These are phyloP conservation scores for Penicillium hesseltinei DNA, from an alignment of 2,329 filamentous ascomycete species.

Conservation along the genomic window DNA sequence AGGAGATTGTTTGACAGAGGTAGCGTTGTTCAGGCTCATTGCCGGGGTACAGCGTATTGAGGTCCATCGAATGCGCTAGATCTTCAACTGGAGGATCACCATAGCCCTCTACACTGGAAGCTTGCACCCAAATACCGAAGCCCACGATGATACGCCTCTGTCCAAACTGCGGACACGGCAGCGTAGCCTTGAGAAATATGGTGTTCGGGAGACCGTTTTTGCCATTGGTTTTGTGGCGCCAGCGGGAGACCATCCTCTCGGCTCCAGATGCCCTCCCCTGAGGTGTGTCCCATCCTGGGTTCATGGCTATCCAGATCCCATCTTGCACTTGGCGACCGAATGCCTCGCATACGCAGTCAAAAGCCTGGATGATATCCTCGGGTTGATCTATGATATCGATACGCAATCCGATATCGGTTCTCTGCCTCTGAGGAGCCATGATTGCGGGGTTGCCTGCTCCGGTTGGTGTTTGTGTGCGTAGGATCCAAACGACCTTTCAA, in stretches of 20 bases:
- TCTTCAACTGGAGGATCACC: conserved; percentile 41
- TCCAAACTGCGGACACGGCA: conserved; percentile 26
- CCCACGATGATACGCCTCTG: conserved; percentile 44
- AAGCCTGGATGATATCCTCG: conserved; percentile 7
- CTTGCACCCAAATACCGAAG: conserved; percentile 56
- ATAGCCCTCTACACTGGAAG: conserved; percentile 49
- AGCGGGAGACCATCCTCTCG: conserved; percentile 45
- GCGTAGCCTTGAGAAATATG: conserved; percentile 55
- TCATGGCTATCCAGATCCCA: conserved; percentile 52
- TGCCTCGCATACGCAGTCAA: conserved; percentile 12
- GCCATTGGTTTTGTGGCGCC: conserved; percentile 42
- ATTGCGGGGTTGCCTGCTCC: background rate
- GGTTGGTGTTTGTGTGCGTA: background rate
- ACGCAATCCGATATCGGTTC: background rate
- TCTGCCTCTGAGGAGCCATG: background rate
- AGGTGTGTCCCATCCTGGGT: conserved; percentile 56
- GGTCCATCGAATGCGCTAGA: conserved; percentile 21
- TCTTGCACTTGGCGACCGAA: conserved; percentile 56
- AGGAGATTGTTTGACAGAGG: conserved; percentile 45
- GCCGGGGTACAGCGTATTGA: conserved; percentile 44
- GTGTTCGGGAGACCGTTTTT: conserved; percentile 43
- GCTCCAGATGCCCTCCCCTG: conserved; percentile 42
- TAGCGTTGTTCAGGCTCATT: conserved; percentile 50
- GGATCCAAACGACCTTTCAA: background rate
- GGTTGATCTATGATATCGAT: conserved; percentile 8